Percentiles rank a stretch among this genome's conserved stretches.
These are phyloP conservation scores for Plasmodium gallinaceum DNA, from an alignment of 169 alveolate species.

Conservation along the genomic window DNA sequence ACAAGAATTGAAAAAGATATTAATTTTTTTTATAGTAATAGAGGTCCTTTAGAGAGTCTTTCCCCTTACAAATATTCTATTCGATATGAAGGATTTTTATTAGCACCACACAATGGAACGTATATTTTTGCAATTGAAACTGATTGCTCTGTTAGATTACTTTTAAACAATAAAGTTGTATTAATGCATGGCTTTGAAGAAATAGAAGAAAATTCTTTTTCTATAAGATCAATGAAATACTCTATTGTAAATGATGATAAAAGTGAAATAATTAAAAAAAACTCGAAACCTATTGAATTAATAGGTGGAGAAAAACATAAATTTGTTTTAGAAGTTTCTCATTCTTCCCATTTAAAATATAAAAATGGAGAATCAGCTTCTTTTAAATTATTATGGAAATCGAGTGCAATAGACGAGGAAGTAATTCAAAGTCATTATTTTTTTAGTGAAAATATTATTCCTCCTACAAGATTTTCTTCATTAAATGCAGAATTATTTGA, in stretches of 20 bases:
- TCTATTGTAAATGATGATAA: slow-evolving; percentile 78
- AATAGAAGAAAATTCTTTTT: slow-evolving; percentile 14
- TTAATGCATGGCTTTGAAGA: slow-evolving; percentile 4
- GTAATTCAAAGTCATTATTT: slow-evolving; percentile 79
- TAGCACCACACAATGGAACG: slow-evolving; percentile 85
- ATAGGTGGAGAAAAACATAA: slow-evolving; percentile 90
- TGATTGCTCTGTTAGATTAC: slow-evolving; percentile 33
- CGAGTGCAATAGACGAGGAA: slow-evolving; percentile 78
- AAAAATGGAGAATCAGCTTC: slow-evolving; percentile 79
- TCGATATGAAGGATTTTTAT: slow-evolving; percentile 84
- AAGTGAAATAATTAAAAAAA: slow-evolving; percentile 65
- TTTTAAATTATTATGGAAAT: slow-evolving; percentile 81
- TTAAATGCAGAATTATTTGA: slow-evolving; percentile 81
- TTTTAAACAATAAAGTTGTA: slow-evolving; percentile 61
- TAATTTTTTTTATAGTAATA: slow-evolving; percentile 86
- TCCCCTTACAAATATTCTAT: slow-evolving; percentile 89
- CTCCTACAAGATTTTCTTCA: slow-evolving; percentile 73
- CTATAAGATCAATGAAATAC: slow-evolving; percentile 34
- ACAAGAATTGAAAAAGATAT: slow-evolving; percentile 87
- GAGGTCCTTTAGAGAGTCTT: slow-evolving; percentile 88
- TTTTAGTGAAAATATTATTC: slow-evolving; percentile 73
- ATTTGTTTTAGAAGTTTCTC: slow-evolving; percentile 88
- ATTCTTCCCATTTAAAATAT: slow-evolving; percentile 88
- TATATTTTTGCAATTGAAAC: slow-evolving; percentile 79
- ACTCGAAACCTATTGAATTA: slow-evolving; percentile 87